These are phyloP conservation scores for Aspergillus luchuensis DNA, from an alignment of 2,329 filamentous ascomycete species.

Conservation along the genomic window DNA sequence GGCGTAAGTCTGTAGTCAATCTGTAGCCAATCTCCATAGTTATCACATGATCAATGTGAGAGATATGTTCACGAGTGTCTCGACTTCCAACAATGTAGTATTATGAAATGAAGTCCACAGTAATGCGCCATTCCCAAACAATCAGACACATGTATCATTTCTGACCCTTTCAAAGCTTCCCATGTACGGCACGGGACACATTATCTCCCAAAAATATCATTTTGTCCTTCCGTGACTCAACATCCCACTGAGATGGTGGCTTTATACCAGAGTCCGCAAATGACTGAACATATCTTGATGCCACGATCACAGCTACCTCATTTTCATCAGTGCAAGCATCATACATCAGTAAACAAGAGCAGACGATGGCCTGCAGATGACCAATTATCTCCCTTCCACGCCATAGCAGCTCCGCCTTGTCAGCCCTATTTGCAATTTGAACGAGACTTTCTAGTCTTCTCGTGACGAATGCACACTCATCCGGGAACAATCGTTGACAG, in stretches of 20 bases:
- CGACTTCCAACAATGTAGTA: background rate
- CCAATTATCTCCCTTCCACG: background rate
- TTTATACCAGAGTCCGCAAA: background rate
- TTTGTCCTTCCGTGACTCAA: background rate
- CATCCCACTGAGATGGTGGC: background rate
- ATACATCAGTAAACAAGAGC: background rate
- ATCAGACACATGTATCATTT: background rate
- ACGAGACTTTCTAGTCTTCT: background rate
- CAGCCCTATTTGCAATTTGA: background rate
- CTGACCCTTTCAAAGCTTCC: background rate
- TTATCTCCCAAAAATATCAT: background rate
- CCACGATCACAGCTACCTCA: background rate
- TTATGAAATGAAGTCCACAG: background rate
- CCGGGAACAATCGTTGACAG: background rate
- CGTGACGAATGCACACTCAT: background rate
- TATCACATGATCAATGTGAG: too few species aligned
- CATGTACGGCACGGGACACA: background rate
- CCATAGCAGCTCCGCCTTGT: background rate
- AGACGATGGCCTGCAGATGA: background rate
- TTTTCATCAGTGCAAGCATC: background rate
- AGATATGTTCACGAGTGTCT: too few species aligned
- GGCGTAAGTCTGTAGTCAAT: too few species aligned
- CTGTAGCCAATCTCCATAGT: too few species aligned
- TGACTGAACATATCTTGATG: background rate
- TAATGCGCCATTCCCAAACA: background rate